phyloP scores from a whole-genome alignment of 805 yeast genomes.

The Candida orba region DNA sequence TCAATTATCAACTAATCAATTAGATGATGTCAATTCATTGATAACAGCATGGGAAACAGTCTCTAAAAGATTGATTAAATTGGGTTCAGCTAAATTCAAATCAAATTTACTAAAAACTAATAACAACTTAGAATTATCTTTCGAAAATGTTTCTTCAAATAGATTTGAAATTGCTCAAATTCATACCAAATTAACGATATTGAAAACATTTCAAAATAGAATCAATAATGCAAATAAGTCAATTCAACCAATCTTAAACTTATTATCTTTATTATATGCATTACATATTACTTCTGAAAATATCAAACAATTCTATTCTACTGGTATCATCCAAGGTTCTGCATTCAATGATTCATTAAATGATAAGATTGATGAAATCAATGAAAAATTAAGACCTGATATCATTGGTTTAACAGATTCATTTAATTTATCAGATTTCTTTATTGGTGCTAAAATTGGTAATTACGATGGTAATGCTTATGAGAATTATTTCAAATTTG shows the following conservation, averaged over 20 bases:
- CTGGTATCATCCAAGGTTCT: slow-evolving; percentile 37
- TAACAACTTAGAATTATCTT: slow-evolving; percentile 12
- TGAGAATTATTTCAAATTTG: slow-evolving; percentile 64
- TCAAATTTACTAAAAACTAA: slow-evolving; percentile 8
- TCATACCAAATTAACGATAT: slow-evolving; percentile 30
- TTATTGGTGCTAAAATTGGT: slow-evolving; percentile 81
- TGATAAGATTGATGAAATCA: slow-evolving; percentile 19
- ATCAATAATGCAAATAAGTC: slow-evolving; percentile 28
- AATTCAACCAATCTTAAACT: slow-evolving; percentile 35
- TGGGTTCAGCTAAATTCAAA: slow-evolving; percentile 13
- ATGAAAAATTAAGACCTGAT: slow-evolving; percentile 52
- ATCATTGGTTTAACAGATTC: slow-evolving; percentile 78
- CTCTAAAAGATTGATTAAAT: slow-evolving; percentile 18
- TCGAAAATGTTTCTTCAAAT: slow-evolving; percentile 20
- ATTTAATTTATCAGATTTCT: slow-evolving; percentile 70
- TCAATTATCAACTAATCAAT: slow-evolving; percentile 15
- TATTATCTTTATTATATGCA: slow-evolving; percentile 56
- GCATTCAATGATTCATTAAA: slow-evolving; percentile 28
- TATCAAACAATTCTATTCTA: slow-evolving; percentile 57
- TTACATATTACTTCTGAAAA: slow-evolving; percentile 51
- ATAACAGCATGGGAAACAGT: slow-evolving; percentile 28
- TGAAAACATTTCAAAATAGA: slow-evolving; percentile 24
- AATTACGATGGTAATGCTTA: slow-evolving; percentile 75
- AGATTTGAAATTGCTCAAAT: slow-evolving; percentile 27
- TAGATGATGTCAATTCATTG: slow-evolving; percentile 7